phyloP scores from a whole-genome alignment of 2,329 filamentous ascomycete genomes.

The Pseudocercospora macadamiae region DNA sequence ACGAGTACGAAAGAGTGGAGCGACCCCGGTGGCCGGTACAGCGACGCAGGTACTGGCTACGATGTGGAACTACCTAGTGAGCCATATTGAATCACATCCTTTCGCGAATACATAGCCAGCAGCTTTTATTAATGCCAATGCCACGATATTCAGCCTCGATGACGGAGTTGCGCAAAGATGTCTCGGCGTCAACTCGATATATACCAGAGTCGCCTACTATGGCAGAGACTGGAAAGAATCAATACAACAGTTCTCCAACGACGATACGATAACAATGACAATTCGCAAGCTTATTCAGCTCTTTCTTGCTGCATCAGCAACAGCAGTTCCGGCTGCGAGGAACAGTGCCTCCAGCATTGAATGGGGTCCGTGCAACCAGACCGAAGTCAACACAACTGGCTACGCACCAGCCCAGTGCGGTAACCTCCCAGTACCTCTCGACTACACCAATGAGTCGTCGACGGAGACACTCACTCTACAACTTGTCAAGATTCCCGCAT shows the following conservation, averaged over 20 bases:
- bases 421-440: conserved; percentile 40
- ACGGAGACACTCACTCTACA: conserved; percentile 33
- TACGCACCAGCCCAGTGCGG: conserved; percentile 30
- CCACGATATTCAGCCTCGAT: neutral
- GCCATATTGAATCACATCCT: neutral
- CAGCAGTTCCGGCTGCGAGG: neutral
- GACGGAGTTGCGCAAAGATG: neutral
- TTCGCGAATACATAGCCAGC: neutral
- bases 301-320: neutral
- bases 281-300: neutral
- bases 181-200: neutral
- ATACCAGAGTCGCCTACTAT: neutral
- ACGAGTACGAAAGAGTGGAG: conserved; percentile 9
- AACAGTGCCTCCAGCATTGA: neutral
- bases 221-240: neutral
- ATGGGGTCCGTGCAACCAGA: conserved; percentile 8
- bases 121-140: neutral
- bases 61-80: too few species aligned
- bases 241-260: neutral
- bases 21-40: too few species aligned
- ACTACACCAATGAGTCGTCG: conserved; percentile 36
- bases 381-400: conserved; percentile 2
- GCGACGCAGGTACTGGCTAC: too few species aligned
- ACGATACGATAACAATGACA: neutral
- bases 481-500: conserved; percentile 34